Evolutionary conservation across 306 rosid species (phyloP), one percentile per base, ranked within the genome.

Genomic region (Castanea mollissima): DNA sequence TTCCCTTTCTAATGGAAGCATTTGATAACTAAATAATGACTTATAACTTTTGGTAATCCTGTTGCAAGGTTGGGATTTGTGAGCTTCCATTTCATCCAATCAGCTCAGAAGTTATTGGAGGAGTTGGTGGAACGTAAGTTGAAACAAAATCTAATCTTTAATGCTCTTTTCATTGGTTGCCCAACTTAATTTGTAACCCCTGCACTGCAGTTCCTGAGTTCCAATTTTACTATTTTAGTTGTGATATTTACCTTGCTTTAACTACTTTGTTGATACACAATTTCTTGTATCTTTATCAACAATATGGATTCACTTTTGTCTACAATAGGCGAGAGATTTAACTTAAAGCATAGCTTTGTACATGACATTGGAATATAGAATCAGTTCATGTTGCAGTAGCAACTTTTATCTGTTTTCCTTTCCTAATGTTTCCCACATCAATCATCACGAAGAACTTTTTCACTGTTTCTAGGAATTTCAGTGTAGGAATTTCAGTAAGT

Each of bases 121-220:
- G 99, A 85, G 90, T 95, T 4, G 99, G 99, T 59, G 99, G 99
- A 87, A 95, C 99, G 99, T 95, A 85, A 86, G 99, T 88, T 70
- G 15, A 20, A 74, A 20, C 4, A 7, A 58, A 77, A 60, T 57
- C 38, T 69, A 59, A 60, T 3, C 20, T 79, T 77, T 15, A 35
- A 21, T 52, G 14, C 41, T 59, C 32, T 54, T 70, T 46, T 46
- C 51, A 44, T 55, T 78, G 70, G 78, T 54, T 31, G 14, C 70
- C 19, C 70, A 6, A 52, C n/a, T 15, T n/a, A 23, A 62, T 29
- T 55, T 62, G 65, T 79, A 67, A 51, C 58, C 54, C 75, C 59
- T 58, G 56, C 44, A 3, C 71, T 3, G 20, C 63, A 70, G 68
- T 27, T 81, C 23, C 62, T 23, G 57, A 60, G 34, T 75, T 52